These are phyloP conservation scores for Yarrowia sp. DNA, from an alignment of 805 yeast species.

Conservation along the genomic window DNA sequence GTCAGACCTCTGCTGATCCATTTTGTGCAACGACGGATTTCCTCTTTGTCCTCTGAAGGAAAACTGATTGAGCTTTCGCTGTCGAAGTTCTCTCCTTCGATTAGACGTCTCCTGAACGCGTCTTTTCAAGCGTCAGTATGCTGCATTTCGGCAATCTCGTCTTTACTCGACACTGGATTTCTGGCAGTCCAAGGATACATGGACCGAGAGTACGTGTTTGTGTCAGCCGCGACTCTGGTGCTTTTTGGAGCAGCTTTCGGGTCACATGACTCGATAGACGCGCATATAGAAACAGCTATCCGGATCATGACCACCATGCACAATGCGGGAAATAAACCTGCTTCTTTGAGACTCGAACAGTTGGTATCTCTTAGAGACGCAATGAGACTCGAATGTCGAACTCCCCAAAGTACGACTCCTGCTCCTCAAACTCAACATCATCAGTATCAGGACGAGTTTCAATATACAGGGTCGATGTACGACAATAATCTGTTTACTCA, in stretches of 20 bases:
- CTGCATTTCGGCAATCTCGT: conserved; percentile 41
- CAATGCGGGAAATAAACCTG: conserved; percentile 41
- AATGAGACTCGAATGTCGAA: conserved; percentile 35
- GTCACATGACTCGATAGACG: conserved; percentile 39
- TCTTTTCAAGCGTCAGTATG: conserved; percentile 45
- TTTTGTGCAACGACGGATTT: conserved; percentile 43
- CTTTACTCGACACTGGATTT: conserved; percentile 34
- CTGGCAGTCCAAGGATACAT: conserved; percentile 43
- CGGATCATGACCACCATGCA: conserved; percentile 40
- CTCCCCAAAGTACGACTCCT: background rate
- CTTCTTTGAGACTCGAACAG: conserved; percentile 41
- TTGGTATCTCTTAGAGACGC: conserved; percentile 40
- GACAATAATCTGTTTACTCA: conserved; percentile 21
- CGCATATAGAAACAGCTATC: conserved; percentile 42
- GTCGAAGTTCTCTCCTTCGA: conserved; percentile 41
- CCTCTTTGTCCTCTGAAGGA: conserved; percentile 21
- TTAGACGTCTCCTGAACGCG: conserved; percentile 42
- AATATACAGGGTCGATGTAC: background rate
- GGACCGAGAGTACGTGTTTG: conserved; percentile 45
- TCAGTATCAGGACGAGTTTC: conserved; percentile 15
- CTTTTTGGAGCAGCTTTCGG: conserved; percentile 44
- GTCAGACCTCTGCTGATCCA: conserved; percentile 45
- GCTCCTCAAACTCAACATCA: background rate
- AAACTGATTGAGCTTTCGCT: conserved; percentile 40
- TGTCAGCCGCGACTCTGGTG: conserved; percentile 44